Evolutionary conservation across 2,329 filamentous ascomycete species (phyloP), one percentile per base, ranked within the genome.

Genomic region (Aspergillus tanneri): DNA sequence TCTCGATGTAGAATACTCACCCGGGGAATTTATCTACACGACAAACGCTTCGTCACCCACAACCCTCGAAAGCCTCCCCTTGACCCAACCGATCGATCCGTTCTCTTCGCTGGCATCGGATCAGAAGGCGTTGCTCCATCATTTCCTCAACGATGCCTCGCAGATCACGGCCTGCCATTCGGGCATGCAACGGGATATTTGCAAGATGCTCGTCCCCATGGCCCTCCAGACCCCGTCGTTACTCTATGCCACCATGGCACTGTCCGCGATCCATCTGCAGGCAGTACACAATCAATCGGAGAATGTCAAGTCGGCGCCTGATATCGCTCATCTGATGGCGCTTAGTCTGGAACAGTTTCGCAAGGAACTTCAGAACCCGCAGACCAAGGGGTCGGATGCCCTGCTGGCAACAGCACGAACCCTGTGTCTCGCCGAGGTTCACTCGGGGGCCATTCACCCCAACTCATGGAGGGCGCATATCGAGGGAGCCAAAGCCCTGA

Each of bases 381-480:
- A 58, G 7, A 55, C 56, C 14, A 62, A 57, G 43, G 61, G 56
- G 6, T 63, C 67, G 11, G 65, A 68, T 55, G 67, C 66, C 28
- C 57, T 73, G 34, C 60, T 74, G 28, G 68, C 69, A 6, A 74
- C 72, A 1, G 70, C 70, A 8, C 65, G 70, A 18, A 74, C 71
- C 2, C 61, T 74, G 4, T 74, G 70, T 55, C 52, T 73, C 12
- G 71, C 69, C 19, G 71, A 74, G 52, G 70, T 72, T 5, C 68
- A 71, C 52, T 71, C 72, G 0, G 69, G 72, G 1, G 67, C 67
- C 11, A 65, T 71, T 32, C 61, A 71, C 27, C 63, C 66, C 0
- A 66, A 70, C 47, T 67, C 71, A 6, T 74, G 72, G 72, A 62
- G 71, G 28, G 69, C 68, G 11, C 72, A 74, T 57, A 63, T 74